phyloP scores from a whole-genome alignment of 345 rosid species.

The Arabidopsis suecica region DNA sequence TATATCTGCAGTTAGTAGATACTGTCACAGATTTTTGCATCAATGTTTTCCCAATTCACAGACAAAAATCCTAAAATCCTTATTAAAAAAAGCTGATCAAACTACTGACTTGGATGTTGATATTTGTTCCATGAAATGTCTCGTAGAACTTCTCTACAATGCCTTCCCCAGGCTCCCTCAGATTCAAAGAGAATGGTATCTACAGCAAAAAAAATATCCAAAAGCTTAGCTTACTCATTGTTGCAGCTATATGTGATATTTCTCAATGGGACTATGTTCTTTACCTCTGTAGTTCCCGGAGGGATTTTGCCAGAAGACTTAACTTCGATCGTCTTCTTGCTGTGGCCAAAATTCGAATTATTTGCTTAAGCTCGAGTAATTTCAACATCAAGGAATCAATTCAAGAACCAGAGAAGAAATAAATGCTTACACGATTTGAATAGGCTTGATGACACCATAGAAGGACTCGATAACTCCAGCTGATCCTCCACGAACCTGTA shows the following conservation, averaged over 20 bases:
- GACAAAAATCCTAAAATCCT: not conserved
- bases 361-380: constrained; percentile 6
- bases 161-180: constrained; percentile 62
- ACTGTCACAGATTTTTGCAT: constrained; percentile 61
- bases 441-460: constrained; percentile 83
- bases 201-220: constrained; percentile 34
- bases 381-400: not conserved
- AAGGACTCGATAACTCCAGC: constrained; percentile 86
- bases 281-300: constrained; percentile 90
- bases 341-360: constrained; percentile 34
- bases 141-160: constrained; percentile 69
- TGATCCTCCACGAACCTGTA: constrained; percentile 86
- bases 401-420: not conserved
- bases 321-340: constrained; percentile 69
- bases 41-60: constrained; percentile 25
- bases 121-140: constrained; percentile 87
- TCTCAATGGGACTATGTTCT: not conserved
- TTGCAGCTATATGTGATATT: not conserved
- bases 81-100: not conserved
- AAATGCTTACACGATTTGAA: constrained; percentile 59
- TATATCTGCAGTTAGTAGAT: constrained; percentile 79
- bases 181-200: constrained; percentile 73
- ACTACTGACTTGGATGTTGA: constrained; percentile 78
- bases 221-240: not conserved
- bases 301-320: constrained; percentile 71